phyloP scores from a whole-genome alignment of 2,329 filamentous ascomycete species.

The Ceratocystis ficicola region DNA sequence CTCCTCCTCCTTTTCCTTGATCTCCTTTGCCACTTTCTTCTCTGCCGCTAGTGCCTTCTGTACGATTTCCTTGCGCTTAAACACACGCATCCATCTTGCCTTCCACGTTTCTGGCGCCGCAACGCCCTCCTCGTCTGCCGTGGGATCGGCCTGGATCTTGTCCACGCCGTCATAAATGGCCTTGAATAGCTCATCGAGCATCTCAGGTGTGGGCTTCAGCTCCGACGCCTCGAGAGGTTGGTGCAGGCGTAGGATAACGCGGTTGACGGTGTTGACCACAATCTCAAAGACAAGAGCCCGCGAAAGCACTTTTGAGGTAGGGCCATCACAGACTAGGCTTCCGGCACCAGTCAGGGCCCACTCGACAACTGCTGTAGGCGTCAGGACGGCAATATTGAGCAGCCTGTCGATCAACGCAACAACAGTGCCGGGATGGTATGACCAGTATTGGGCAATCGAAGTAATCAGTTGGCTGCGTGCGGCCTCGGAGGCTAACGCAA shows the following conservation, averaged over 20 bases:
- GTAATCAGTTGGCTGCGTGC: constrained; percentile 81
- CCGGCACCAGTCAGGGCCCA: constrained; percentile 61
- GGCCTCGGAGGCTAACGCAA: constrained; percentile 60
- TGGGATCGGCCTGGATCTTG: constrained; percentile 60
- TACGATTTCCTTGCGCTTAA: constrained; percentile 67
- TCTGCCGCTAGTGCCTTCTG: constrained; percentile 54
- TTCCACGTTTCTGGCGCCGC: constrained; percentile 61
- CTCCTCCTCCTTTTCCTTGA: constrained; percentile 21
- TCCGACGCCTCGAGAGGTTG: constrained; percentile 17
- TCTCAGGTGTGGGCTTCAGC: constrained; percentile 9
- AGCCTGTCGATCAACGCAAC: constrained; percentile 92
- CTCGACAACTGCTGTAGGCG: constrained; percentile 70
- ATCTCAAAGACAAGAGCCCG: constrained; percentile 77
- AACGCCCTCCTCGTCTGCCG: constrained; percentile 40
- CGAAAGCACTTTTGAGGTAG: constrained; percentile 55
- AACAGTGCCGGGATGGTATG: constrained; percentile 78
- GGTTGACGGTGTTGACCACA: constrained; percentile 67
- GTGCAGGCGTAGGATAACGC: constrained; percentile 17
- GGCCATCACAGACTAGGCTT: constrained; percentile 37
- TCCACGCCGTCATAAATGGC: constrained; percentile 50
- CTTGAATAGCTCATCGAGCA: constrained; percentile 35
- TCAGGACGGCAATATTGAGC: constrained; percentile 91
- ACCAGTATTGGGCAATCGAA: constrained; percentile 87
- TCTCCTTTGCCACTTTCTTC: constrained; percentile 16
- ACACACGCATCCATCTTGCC: constrained; percentile 73